Evolutionary conservation across 352 stramenopile species (phyloP), one percentile per base, ranked within the genome.

Genomic region (Pythium grandisporangium): DNA sequence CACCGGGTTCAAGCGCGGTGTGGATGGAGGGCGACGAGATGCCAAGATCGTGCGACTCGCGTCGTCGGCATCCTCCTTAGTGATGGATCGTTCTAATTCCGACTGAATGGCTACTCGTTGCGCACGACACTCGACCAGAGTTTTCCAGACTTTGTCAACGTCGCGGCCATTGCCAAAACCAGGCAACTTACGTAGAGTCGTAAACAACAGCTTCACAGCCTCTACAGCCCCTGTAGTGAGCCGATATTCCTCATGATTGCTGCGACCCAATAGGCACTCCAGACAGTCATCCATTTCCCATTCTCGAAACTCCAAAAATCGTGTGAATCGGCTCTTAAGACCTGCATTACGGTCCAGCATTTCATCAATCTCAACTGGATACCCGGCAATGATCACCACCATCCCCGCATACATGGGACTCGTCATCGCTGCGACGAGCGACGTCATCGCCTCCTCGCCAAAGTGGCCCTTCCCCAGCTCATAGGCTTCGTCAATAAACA

Each of bases 401-500:
- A 96, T 86, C 0, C 81, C 81, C 22, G 61, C 64, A 30, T 95
- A 93, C 35, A 58, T 68, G 17, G 77, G 71, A 34, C 82, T 62
- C 1, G 88, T 96, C 80, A 97, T 93, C 3, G 82, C 76, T 24
- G 83, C 84, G 1, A 96, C 76, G 4, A 97, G 43, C 19, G 81
- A 86, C 44, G 92, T 91, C 66, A 95, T 93, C 1, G 84, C 89
- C 52, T 97, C 84, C 26, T 85, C 84, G 13, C 74, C 78, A 51
- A 62, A 95, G 2, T 30, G 43, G 6, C 63, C 80, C 61, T 93
- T 92, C 0, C 92, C 75, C 6, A 97, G 44, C 22, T 84, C 90
- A 47, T 97, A 97, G 6, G 87, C 78, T 51, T 98, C 91, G 51
- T 97, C 81, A 29, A 97, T 83, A 51, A 98, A 97, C 20, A 98